Evolutionary conservation across 1,284 basidiomycete species (phyloP).

Genomic region (Fomitopsis betulina): DNA sequence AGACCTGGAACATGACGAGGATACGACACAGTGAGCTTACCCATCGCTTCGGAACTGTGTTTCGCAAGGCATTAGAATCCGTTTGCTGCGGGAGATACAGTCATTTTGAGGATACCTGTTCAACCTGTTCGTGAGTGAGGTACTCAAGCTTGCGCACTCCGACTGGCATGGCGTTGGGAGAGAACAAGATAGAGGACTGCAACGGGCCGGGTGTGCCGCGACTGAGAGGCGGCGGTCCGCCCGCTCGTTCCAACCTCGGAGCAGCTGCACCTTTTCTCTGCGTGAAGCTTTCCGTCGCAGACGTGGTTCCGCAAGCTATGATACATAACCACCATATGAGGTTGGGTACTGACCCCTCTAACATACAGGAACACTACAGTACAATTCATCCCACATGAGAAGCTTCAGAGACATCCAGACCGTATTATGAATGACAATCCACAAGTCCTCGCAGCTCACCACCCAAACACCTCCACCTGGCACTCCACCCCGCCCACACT

Average conservation of each 20-base stretch:
- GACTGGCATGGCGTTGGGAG: background rate
- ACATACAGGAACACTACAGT: background rate
- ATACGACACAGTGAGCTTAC: conserved; percentile 24
- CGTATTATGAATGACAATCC: background rate
- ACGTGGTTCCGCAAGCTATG: too few species aligned
- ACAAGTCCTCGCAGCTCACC: background rate
- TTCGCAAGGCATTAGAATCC: background rate
- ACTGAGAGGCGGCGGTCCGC: too few species aligned
- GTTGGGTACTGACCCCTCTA: background rate
- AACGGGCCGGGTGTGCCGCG: too few species aligned
- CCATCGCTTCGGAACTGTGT: conserved; percentile 46
- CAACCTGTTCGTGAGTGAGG: conserved; percentile 46
- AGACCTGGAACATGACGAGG: background rate
- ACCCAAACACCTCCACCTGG: conserved; percentile 1
- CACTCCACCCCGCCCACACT: background rate
- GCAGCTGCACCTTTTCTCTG: too few species aligned
- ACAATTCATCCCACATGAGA: background rate
- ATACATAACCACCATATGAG: too few species aligned
- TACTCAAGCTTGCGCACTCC: conserved; percentile 27
- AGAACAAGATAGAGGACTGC: too few species aligned
- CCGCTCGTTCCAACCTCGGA: too few species aligned
- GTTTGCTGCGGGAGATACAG: background rate
- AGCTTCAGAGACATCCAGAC: background rate
- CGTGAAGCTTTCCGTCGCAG: too few species aligned
- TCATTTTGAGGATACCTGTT: conserved; percentile 34